phyloP scores from a whole-genome alignment of 2,329 filamentous ascomycete genomes.

The Ceratocystis colombiana region DNA sequence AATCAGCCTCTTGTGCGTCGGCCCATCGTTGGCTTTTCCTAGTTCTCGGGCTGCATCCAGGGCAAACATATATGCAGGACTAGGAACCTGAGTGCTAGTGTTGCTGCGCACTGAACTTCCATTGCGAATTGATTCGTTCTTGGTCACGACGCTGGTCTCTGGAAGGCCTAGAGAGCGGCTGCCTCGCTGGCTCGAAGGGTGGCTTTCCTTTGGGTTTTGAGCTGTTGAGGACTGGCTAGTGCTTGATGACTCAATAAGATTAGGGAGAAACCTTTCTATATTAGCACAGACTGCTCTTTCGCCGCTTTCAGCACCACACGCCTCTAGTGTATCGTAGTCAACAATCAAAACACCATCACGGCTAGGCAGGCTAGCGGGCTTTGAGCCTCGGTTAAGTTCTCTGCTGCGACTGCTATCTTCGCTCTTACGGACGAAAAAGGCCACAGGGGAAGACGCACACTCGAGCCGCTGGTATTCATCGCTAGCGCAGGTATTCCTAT shows the following conservation, averaged over 20 bases:
- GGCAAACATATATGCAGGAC: slow-evolving; percentile 20
- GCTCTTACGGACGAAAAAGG: slow-evolving; percentile 6
- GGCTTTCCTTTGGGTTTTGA: background rate
- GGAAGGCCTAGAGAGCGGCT: background rate
- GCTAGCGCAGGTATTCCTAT: background rate
- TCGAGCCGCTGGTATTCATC: slow-evolving; percentile 15
- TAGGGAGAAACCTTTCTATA: background rate
- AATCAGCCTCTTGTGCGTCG: background rate
- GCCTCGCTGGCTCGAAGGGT: background rate
- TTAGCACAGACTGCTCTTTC: background rate
- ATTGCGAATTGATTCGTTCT: slow-evolving; percentile 13
- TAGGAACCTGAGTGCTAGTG: slow-evolving; percentile 13
- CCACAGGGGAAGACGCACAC: slow-evolving; percentile 14
- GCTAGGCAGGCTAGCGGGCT: slow-evolving; percentile 1
- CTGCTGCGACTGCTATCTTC: background rate
- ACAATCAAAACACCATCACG: slow-evolving; percentile 13
- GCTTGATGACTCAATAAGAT: background rate
- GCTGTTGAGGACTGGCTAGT: background rate
- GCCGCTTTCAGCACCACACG: background rate
- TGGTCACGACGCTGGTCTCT: background rate
- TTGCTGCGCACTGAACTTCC: background rate
- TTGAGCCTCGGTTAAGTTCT: background rate
- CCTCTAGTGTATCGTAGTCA: slow-evolving; percentile 4
- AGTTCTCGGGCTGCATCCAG: slow-evolving; percentile 19
- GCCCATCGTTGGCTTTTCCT: background rate